phyloP scores from a whole-genome alignment of 176 grass and related monocot species.

The Juncus inflexus region DNA sequence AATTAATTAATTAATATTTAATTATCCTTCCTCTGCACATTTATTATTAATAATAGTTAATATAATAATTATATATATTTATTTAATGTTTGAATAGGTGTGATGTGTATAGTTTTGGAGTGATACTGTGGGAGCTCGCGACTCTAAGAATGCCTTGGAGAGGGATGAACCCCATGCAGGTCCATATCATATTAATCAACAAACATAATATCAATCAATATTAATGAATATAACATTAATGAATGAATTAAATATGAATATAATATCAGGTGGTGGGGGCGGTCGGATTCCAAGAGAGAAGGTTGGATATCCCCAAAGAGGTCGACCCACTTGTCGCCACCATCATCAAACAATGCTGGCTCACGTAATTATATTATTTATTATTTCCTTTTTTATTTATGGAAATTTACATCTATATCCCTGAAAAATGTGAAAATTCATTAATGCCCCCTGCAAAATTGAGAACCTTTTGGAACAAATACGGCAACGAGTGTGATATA shows the following conservation, averaged over 20 bases:
- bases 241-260: too few relatives aligned
- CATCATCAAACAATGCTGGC: constrained; percentile 95
- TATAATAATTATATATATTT: constrained; percentile 9
- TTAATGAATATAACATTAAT: too few relatives aligned
- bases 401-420: too few relatives aligned
- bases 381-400: too few relatives aligned
- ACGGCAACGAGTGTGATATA: too few relatives aligned
- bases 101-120: constrained; percentile 96
- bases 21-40: neutral
- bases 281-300: constrained; percentile 88
- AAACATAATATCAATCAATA: too few relatives aligned
- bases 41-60: constrained; percentile 10
- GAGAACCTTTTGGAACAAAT: too few relatives aligned
- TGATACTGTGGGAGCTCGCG: constrained; percentile 95
- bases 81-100: constrained; percentile 45
- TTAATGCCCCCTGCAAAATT: too few relatives aligned
- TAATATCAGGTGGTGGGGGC: constrained; percentile 57
- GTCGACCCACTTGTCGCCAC: constrained; percentile 76
- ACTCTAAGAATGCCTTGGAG: constrained; percentile 92
- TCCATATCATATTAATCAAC: too few relatives aligned
- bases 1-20: constrained; percentile 3
- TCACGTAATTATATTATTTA: too few relatives aligned
- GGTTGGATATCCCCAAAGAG: constrained; percentile 92
- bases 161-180: constrained; percentile 98
- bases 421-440: too few relatives aligned